Conservation (phyloP, 2,329 filamentous ascomycete species). For the Gnomoniopsis smithogilvyi region DNA sequence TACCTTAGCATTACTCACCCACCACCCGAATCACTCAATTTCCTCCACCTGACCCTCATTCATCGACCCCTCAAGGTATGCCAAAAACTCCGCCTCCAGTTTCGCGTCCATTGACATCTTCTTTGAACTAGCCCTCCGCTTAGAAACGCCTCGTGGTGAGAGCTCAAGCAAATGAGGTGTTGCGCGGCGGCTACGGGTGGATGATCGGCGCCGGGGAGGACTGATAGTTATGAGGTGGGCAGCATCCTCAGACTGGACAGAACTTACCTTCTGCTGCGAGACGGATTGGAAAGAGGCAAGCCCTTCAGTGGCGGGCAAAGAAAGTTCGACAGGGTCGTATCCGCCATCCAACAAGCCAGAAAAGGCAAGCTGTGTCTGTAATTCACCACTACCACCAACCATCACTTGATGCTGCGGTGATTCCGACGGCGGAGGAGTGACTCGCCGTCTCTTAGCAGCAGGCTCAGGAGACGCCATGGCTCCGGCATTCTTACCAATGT, state of each 20-base stretch:
- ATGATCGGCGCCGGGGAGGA: too few species aligned
- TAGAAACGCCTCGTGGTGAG: background rate
- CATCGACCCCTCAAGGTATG: background rate
- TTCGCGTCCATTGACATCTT: background rate
- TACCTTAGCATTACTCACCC: background rate
- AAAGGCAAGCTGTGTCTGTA: too few species aligned
- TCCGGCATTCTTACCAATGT: background rate
- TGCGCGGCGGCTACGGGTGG: too few species aligned
- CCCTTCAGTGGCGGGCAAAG: background rate
- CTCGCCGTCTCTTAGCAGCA: background rate
- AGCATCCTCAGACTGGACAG: too few species aligned
- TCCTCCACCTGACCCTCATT: background rate
- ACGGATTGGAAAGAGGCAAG: too few species aligned
- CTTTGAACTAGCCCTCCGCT: background rate
- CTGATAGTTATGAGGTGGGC: too few species aligned
- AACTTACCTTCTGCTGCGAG: too few species aligned
- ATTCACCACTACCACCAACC: too few species aligned
- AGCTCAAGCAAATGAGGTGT: background rate
- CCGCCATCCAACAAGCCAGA: too few species aligned
- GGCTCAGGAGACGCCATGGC: background rate
- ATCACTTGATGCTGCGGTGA: background rate
- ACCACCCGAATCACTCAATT: background rate
- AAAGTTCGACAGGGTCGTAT: background rate
- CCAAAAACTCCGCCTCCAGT: background rate
- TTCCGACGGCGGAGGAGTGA: background rate